Conservation (phyloP, 352 stramenopile genomes). For the Phytophthora pistaciae region DNA sequence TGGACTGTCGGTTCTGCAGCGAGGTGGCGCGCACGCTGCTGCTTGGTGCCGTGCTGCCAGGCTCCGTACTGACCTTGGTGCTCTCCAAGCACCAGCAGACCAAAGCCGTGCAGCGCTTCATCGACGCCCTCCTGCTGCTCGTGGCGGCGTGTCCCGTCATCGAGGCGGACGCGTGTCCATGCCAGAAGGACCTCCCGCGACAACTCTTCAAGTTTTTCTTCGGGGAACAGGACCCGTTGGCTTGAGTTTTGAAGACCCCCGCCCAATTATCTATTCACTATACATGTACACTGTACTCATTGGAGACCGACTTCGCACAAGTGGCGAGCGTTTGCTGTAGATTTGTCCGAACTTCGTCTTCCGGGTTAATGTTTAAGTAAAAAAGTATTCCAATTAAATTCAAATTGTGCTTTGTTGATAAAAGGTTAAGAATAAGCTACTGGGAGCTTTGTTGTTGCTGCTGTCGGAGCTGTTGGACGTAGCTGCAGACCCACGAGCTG, state of each 20-base stretch:
- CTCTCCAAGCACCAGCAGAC: constrained; percentile 24
- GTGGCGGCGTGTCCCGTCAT: constrained; percentile 9
- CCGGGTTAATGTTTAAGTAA: no score
- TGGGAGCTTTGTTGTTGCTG: not conserved
- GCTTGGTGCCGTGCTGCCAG: constrained; percentile 25
- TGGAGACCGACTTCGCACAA: constrained; percentile 4
- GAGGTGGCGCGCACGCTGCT: constrained; percentile 42
- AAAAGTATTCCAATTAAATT: not conserved
- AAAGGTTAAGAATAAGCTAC: not conserved
- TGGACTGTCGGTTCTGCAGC: constrained; percentile 43
- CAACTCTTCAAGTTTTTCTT: constrained; percentile 27
- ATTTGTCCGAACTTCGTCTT: constrained; percentile 1
- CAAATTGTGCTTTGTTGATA: not conserved
- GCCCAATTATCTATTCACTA: not conserved
- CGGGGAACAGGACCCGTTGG: not conserved
- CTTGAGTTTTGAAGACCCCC: constrained; percentile 7
- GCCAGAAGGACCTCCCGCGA: constrained; percentile 26
- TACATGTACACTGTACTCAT: not conserved
- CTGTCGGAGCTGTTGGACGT: not conserved
- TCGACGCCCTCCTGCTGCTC: constrained; percentile 21
- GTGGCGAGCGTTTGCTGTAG: not conserved
- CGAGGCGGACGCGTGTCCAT: constrained; percentile 18
- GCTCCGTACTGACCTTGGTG: constrained; percentile 17
- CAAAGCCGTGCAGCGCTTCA: constrained; percentile 27
- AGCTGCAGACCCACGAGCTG: not conserved